phyloP scores from a whole-genome alignment of 2,329 filamentous ascomycete genomes.

The Fusarium tuaranense region DNA sequence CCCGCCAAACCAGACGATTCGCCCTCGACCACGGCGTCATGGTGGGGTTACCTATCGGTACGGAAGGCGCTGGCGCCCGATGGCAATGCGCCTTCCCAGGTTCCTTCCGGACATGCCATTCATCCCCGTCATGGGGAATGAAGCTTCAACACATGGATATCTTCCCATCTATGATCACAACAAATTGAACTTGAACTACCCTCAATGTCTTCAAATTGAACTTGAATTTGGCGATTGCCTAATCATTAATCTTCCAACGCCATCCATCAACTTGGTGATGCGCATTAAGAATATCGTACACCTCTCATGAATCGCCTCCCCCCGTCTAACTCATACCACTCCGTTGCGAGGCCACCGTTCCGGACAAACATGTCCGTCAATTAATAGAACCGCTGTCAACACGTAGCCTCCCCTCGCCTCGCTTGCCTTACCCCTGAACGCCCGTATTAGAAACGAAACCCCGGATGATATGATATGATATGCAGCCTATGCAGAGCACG shows the following conservation, averaged over 20 bases:
- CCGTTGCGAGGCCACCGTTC: constrained; percentile 10
- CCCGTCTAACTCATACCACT: constrained; percentile 24
- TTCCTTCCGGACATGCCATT: not conserved
- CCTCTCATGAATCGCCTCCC: constrained; percentile 11
- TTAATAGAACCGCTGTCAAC: constrained; percentile 13
- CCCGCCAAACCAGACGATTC: constrained; percentile 40
- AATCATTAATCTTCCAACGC: not conserved
- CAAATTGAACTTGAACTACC: not conserved
- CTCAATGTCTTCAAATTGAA: not conserved
- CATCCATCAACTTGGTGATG: constrained; percentile 11
- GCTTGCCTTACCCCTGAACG: constrained; percentile 40
- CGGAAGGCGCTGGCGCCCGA: constrained; percentile 4
- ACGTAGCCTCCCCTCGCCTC: constrained; percentile 30
- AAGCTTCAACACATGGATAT: not conserved
- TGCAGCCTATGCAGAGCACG: constrained; percentile 37
- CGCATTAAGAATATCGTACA: constrained; percentile 37
- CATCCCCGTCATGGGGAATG: not conserved
- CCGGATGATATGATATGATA: constrained; percentile 42
- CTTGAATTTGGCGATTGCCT: not conserved
- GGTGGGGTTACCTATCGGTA: constrained; percentile 34
- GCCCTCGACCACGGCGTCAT: constrained; percentile 35
- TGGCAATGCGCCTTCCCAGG: not conserved
- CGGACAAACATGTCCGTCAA: constrained; percentile 23
- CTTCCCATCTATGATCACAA: not conserved
- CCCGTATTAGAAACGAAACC: constrained; percentile 34